Base-by-base conservation (phyloP, 371 early-diverging fungal genomes). In the Rhizopus sp. region DNA sequence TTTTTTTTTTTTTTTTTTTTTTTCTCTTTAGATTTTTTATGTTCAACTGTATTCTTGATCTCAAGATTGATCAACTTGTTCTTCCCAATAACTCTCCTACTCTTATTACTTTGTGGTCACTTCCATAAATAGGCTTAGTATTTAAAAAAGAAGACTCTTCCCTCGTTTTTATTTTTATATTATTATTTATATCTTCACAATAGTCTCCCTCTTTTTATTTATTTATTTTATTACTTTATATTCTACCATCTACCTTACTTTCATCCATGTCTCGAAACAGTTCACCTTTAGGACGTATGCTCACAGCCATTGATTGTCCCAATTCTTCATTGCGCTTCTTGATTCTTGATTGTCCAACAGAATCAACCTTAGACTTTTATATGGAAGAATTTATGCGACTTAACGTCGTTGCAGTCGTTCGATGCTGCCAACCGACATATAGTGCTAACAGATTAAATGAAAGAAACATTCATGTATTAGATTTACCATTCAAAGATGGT, bases 301-400 rank as follows among this genome's bases (percentile, higher is more conserved):
- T 68, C 32, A 62, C 68, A 42, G 63, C 63, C 17, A 63, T 68
- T 32, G 68, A 68, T 41, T 59, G 53, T 50, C 68, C 68, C 7
- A 49, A 49, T 31, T 66, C 74, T 7, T 56, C 70, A 3, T 57
- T 93, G 44, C 88, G 91, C 16, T 95, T 93, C 69, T 77, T 97
- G 37, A 91, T 97, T 55, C 85, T 94, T 60, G 96, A 95, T 72
- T 90, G 93, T 47, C 97, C 97, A 3, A 90, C 95, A 12, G 90
- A 93, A 66, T 77, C 87, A 57, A 94, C 89, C 6, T 67, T 95
- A 37, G 84, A 84, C 13, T 82, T 88, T 29, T 97, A 97, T 61
- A 66, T 91, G 39, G 82, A 85, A 75, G 92, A 94, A 66, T 82
- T 95, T 69, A 73, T 80, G 54, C 80, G 83, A 42, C 78, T 90